Conservation (phyloP, 2,329 filamentous ascomycete species). For the Pseudocercospora fuligena region DNA sequence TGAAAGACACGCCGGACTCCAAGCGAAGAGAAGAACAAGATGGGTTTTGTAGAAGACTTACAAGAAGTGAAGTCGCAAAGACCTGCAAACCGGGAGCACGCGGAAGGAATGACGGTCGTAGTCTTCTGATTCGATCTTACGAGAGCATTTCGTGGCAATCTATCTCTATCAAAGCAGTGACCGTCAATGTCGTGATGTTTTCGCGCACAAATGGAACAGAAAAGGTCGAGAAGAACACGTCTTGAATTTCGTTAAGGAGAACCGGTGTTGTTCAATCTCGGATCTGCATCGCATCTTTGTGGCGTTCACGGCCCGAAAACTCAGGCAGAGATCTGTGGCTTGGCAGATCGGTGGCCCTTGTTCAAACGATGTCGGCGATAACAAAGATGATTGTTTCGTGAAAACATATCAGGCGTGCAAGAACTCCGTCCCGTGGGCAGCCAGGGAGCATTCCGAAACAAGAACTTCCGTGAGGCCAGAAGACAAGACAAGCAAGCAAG, state of each 20-base stretch:
- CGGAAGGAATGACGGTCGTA: constrained; percentile 23
- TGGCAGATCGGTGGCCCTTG: background rate
- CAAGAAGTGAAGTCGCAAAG: constrained; percentile 4
- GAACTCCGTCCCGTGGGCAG: background rate
- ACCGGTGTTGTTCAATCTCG: background rate
- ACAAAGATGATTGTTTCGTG: background rate
- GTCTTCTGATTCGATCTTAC: constrained; percentile 11
- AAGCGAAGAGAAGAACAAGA: background rate
- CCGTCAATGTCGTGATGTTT: background rate
- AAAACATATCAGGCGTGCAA: background rate
- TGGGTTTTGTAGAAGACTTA: background rate
- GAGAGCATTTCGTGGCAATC: background rate
- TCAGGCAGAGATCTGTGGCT: background rate
- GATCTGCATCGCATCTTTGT: constrained; percentile 1
- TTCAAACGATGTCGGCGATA: background rate
- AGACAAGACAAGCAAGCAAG: constrained; percentile 7
- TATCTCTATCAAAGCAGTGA: background rate
- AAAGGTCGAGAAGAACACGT: background rate
- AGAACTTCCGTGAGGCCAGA: background rate
- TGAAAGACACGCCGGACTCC: background rate
- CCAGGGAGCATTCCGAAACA: background rate
- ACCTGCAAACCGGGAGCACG: constrained; percentile 11
- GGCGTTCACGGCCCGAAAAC: constrained; percentile 1
- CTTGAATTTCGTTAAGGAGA: constrained; percentile 2
- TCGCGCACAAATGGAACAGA: background rate